Evolutionary conservation across 148 eudicot genomes (phyloP), one percentile per base, ranked within the genome.

Genomic region (Euryodendron excelsum): DNA sequence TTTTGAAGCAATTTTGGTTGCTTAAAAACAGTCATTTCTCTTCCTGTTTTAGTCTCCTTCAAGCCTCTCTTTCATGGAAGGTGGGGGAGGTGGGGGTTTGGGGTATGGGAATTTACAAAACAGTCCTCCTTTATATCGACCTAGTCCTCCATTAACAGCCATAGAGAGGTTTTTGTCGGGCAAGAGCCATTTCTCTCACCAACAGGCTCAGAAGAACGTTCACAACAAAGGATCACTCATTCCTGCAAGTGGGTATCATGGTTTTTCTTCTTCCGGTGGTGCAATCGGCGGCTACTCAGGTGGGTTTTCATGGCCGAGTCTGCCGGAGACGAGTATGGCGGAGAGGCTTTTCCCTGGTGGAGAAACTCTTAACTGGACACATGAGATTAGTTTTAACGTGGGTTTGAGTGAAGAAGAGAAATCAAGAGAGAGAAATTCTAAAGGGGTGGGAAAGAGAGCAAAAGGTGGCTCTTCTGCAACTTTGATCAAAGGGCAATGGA

Each of bases 401-500:
- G 78, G 71, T 48, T 27, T 58, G 34, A 37, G 31, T 5, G 53
- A 67, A 65, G 78, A 44, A 1, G 30, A 27, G 28, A 72, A 62
- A 69, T 36, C 74, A 13, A 1, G 5, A 13, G 18, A 25, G 33
- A 13, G 17, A 66, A 76, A 44, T 69, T 30, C 61, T 4, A 61
- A 44, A 56, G 58, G 82, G 36, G 70, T 37, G 5, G 74, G 39
- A 33, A 87, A 48, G 80, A 84, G 64, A 48, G 65, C 30, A 14
- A 88, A 70, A 20, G 64, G 45, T 25, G 59, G 47, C 4, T 62
- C 78, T 77, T 82, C 72, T 13, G 30, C 73, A 25, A 66, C 48
- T 53, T 62, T 84, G 73, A 85, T 85, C 72, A 92, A 91, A 82
- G 93, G 98, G 4, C 93, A 89, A 73, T 94, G 98, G 98, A 87